Evolutionary conservation across 2,329 filamentous ascomycete species (phyloP).

Genomic region (Aspergillus eucalypticola): DNA sequence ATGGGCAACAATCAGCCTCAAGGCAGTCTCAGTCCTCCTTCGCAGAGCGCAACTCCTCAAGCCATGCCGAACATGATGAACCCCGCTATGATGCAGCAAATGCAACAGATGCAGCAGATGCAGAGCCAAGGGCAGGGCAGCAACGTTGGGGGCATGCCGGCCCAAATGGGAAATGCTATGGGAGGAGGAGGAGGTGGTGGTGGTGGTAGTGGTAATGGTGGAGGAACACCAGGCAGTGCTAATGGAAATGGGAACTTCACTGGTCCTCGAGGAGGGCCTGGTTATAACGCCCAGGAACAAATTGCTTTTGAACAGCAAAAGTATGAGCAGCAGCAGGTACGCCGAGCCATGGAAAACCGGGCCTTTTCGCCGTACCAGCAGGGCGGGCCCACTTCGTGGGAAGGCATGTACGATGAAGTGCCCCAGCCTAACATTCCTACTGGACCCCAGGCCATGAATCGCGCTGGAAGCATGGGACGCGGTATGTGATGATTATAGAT

Average conservation of each 20-base stretch:
- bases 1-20: slow-evolving; percentile 49
- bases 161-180: slow-evolving; percentile 32
- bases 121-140: slow-evolving; percentile 43
- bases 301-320: slow-evolving; percentile 76
- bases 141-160: slow-evolving; percentile 34
- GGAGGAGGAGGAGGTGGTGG: slow-evolving; percentile 13
- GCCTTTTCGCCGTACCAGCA: slow-evolving; percentile 48
- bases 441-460: slow-evolving; percentile 51
- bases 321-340: slow-evolving; percentile 68
- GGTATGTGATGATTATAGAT: slow-evolving; percentile 31
- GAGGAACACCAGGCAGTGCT: slow-evolving; percentile 25
- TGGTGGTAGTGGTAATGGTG: slow-evolving; percentile 4
- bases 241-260: slow-evolving; percentile 45
- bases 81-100: slow-evolving; percentile 72
- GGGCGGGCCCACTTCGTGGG: slow-evolving; percentile 81
- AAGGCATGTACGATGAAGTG: slow-evolving; percentile 97
- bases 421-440: slow-evolving; percentile 72
- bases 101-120: slow-evolving; percentile 67
- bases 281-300: slow-evolving; percentile 70
- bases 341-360: slow-evolving; percentile 51
- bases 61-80: slow-evolving; percentile 62
- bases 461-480: slow-evolving; percentile 44
- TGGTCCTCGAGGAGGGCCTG: slow-evolving; percentile 49
- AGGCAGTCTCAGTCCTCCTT: slow-evolving; percentile 37
- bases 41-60: slow-evolving; percentile 54